phyloP scores from a whole-genome alignment of 148 eudicot genomes.

The Nyssa sinensis region DNA sequence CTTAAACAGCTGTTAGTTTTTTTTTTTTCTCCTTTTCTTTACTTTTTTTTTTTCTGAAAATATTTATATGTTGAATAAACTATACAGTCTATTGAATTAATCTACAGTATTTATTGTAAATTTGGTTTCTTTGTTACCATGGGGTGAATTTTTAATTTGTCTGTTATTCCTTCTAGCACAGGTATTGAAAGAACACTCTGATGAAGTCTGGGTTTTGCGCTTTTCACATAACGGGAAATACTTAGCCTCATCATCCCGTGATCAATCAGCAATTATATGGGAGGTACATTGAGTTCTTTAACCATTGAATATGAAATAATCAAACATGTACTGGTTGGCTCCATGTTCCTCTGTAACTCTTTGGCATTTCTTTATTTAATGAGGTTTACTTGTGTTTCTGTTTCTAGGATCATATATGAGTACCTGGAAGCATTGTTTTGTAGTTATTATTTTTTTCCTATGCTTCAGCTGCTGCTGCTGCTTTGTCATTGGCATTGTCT shows the following conservation, averaged over 20 bases:
- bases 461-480: too few species aligned
- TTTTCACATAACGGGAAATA: slow-evolving; percentile 75
- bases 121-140: not conserved
- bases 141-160: not conserved
- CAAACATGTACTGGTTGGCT: not conserved
- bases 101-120: not conserved
- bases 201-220: slow-evolving; percentile 81
- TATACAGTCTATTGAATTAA: not conserved
- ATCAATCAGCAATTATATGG: slow-evolving; percentile 75
- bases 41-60: too few species aligned
- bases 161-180: slow-evolving; percentile 15
- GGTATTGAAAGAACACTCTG: slow-evolving; percentile 61
- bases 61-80: not conserved
- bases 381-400: not conserved
- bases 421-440: too few species aligned
- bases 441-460: too few species aligned
- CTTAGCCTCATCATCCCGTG: slow-evolving; percentile 80
- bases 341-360: not conserved
- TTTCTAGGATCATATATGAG: not conserved
- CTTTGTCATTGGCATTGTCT: too few species aligned
- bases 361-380: too few species aligned
- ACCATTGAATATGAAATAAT: not conserved
- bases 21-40: not conserved
- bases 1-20: not conserved
- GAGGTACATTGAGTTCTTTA: slow-evolving; percentile 43